Evolutionary conservation across 371 early-diverging fungal genomes (phyloP), one percentile per base, ranked within the genome.

Genomic region (Actinomortierella wolfii): DNA sequence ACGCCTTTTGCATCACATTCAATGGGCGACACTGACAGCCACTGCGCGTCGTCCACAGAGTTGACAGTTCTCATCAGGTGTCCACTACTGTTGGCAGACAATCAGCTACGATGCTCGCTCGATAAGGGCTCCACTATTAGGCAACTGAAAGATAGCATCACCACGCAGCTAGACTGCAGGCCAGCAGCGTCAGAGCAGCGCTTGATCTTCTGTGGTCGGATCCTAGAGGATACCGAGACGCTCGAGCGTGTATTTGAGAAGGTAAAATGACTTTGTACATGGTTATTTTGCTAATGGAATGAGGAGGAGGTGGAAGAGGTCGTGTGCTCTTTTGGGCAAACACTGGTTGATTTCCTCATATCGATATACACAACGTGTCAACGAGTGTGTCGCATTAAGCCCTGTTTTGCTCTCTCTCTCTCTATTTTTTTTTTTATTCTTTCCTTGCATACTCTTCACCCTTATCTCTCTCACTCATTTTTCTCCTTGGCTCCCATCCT

Each of bases 161-260:
- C 42, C 56, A 44, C 58, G 41, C 65, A 66, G 55, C 62, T 65
- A 14, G 66, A 65, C 25, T 25, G 55, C n/a, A 53, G 48, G 18
- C 59, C 55, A 0, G 25, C 43, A n/a, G 1, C 59, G 24, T 34
- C 66, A 9, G 71, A 71, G 49, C 59, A 58, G 28, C 71, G 71
- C 13, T 61, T 71, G 24, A 71, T 71, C 59, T 71, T 47, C 50
- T 52, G 66, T 26, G 71, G 71, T 13, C 65, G 65, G 15, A 61
- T 70, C 57, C 70, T 64, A 28, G 61, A 69, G 8, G 64, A 69
- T 50, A 64, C 59, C 41, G 70, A 69, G 21, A 57, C 61, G 0
- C 54, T 69, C 2, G 61, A 56, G 20, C 49, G 25, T 39, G 49
- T 69, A 39, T 69, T 69, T 57, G 71, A 70, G 18, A 70, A 70